These are phyloP conservation scores for Gossypium stocksii DNA, from an alignment of 345 rosid genomes.

Conservation along the genomic window DNA sequence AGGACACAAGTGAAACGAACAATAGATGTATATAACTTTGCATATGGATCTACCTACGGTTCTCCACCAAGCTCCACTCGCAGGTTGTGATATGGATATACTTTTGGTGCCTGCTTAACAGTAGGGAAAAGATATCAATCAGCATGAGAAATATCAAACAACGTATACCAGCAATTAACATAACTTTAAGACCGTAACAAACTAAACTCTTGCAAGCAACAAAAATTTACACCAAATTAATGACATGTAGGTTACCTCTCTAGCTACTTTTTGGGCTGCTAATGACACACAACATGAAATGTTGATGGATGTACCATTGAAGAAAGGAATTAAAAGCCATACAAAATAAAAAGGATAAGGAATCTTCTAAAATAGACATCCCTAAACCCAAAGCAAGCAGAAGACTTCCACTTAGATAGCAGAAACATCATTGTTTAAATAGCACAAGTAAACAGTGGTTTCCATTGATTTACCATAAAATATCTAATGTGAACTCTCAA, in stretches of 20 bases:
- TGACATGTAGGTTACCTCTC: not conserved
- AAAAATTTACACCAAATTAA: not conserved
- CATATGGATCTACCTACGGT: constrained; percentile 34
- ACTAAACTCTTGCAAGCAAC: constrained; percentile 3
- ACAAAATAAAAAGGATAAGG: not conserved
- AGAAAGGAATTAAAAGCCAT: too few relatives aligned
- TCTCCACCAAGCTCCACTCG: constrained; percentile 97
- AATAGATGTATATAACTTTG: constrained; percentile 8
- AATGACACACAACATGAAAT: not conserved
- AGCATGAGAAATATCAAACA: constrained; percentile 7
- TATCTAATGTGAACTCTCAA: not conserved
- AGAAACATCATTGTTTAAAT: not conserved
- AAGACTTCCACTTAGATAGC: not conserved
- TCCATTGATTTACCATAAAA: not conserved
- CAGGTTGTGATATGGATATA: constrained; percentile 88
- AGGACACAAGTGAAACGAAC: constrained; percentile 6
- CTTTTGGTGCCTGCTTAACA: constrained; percentile 69
- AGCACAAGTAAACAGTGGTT: not conserved
- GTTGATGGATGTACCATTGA: not conserved
- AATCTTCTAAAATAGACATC: not conserved
- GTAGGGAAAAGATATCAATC: constrained; percentile 3
- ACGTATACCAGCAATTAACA: not conserved
- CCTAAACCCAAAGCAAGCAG: not conserved
- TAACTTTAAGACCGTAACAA: not conserved
- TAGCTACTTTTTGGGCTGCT: not conserved